Percentiles rank a stretch among this genome's conserved stretches.
phyloP scores from a whole-genome alignment of 495 filamentous ascomycete species.

The Melanomma pulvis-pyrius region DNA sequence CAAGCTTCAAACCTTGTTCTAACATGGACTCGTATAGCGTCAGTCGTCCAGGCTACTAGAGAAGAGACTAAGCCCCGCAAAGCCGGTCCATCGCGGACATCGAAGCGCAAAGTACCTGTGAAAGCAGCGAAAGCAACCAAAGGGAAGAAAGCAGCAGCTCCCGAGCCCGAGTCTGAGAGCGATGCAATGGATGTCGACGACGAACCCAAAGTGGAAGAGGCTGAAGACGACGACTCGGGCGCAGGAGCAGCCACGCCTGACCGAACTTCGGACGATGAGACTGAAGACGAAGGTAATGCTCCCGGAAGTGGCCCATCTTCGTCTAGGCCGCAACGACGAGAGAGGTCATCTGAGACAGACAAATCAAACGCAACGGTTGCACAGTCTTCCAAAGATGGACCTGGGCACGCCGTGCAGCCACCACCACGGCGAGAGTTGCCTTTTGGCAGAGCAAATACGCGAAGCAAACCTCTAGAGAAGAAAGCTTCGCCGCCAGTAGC shows the following conservation, averaged over 20 bases:
- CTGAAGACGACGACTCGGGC: slow-evolving; percentile 14
- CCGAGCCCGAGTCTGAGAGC: slow-evolving; percentile 33
- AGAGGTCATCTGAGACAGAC: slow-evolving; percentile 6
- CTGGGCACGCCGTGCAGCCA: background rate
- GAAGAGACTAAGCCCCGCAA: slow-evolving; percentile 29
- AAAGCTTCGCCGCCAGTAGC: background rate
- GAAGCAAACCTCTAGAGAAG: slow-evolving; percentile 11
- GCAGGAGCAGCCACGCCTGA: slow-evolving; percentile 25
- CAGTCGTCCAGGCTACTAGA: slow-evolving; percentile 19
- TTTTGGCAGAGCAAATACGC: slow-evolving; percentile 26
- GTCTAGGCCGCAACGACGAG: background rate
- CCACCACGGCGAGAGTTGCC: slow-evolving; percentile 36
- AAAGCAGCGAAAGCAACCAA: slow-evolving; percentile 3
- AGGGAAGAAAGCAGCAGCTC: background rate
- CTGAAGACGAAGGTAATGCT: slow-evolving; percentile 38
- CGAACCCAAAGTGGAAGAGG: slow-evolving; percentile 28
- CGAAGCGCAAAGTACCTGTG: slow-evolving; percentile 41
- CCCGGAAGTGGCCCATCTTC: slow-evolving; percentile 7
- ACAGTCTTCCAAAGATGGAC: slow-evolving; percentile 12
- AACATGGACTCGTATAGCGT: background rate
- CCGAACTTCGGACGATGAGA: slow-evolving; percentile 31
- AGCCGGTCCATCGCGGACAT: slow-evolving; percentile 35
- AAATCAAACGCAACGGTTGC: slow-evolving; percentile 6
- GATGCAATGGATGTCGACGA: slow-evolving; percentile 35
- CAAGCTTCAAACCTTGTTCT: background rate